Percentiles rank a stretch among this genome's conserved stretches.
Conservation (phyloP, 106 monocot species). For the Acorus gramineus region DNA sequence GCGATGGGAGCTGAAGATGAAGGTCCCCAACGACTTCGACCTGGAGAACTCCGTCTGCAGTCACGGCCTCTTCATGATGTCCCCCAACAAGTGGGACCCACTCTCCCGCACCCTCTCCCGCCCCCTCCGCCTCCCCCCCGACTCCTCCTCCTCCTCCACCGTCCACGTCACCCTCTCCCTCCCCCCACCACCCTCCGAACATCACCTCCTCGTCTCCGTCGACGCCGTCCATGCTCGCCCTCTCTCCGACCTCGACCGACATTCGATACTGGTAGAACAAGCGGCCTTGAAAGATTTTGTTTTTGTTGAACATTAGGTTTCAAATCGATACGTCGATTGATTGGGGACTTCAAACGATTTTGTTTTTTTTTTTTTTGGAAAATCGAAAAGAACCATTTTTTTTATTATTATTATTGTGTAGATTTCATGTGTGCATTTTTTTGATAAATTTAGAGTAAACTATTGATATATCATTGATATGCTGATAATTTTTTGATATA, state of each 20-base stretch:
- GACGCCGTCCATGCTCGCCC: constrained; percentile 19
- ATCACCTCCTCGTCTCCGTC: constrained; percentile 36
- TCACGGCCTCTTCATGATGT: constrained; percentile 96
- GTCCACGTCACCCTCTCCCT: constrained; percentile 42
- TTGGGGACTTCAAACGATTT: no score
- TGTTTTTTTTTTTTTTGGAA: no score
- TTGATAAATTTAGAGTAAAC: no score
- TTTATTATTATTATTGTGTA: no score
- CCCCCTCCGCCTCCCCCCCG: constrained; percentile 56
- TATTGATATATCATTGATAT: no score
- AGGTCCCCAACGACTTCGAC: constrained; percentile 31
- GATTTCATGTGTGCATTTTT: no score
- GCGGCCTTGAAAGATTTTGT: no score
- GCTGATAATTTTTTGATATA: no score
- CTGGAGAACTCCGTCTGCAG: constrained; percentile 68
- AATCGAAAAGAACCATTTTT: no score
- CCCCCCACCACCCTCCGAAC: background rate
- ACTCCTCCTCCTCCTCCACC: constrained; percentile 12
- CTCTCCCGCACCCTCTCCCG: constrained; percentile 34
- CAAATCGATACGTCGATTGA: no score
- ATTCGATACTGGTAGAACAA: no score
- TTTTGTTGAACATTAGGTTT: no score
- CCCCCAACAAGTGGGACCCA: constrained; percentile 75
- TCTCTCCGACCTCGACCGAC: background rate
- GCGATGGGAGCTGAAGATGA: constrained; percentile 17